Percentiles rank a stretch among this genome's conserved stretches.
phyloP scores from a whole-genome alignment of 2,329 filamentous ascomycete species.

The Thyridium curvatum region DNA sequence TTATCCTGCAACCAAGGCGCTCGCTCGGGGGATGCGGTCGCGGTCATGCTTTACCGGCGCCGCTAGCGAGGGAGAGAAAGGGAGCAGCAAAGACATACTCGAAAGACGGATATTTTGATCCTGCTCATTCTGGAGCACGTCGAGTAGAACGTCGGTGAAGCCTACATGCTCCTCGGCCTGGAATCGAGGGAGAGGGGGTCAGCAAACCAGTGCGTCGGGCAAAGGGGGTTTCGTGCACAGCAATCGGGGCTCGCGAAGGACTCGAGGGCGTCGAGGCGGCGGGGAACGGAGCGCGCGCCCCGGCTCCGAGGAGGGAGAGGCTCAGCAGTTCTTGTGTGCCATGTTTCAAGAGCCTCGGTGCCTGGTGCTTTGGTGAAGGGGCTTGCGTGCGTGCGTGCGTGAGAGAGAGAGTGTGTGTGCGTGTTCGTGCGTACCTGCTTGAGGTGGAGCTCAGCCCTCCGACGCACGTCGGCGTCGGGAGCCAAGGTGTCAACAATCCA shows the following conservation, averaged over 20 bases:
- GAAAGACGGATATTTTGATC: slow-evolving; percentile 79
- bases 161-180: slow-evolving; percentile 87
- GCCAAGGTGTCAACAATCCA: slow-evolving; percentile 73
- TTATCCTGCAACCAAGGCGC: not conserved
- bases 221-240: no score
- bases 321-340: no score
- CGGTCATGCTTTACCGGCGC: not conserved
- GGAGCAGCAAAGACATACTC: slow-evolving; percentile 53
- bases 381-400: no score
- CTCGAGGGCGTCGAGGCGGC: no score
- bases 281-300: no score
- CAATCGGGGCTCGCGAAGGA: no score
- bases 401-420: no score
- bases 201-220: slow-evolving; percentile 2
- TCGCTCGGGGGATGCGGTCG: no score
- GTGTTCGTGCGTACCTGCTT: slow-evolving; percentile 72
- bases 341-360: no score
- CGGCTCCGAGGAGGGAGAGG: no score
- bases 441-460: slow-evolving; percentile 72
- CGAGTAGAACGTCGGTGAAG: slow-evolving; percentile 84
- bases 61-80: slow-evolving; percentile 11
- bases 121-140: slow-evolving; percentile 85
- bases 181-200: slow-evolving; percentile 2
- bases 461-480: slow-evolving; percentile 66
- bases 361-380: no score